A percentile compares a stretch with the other conserved stretches of the same genome.
phyloP scores from a whole-genome alignment of 73 alveolate species.

The Uronychia setigera region DNA sequence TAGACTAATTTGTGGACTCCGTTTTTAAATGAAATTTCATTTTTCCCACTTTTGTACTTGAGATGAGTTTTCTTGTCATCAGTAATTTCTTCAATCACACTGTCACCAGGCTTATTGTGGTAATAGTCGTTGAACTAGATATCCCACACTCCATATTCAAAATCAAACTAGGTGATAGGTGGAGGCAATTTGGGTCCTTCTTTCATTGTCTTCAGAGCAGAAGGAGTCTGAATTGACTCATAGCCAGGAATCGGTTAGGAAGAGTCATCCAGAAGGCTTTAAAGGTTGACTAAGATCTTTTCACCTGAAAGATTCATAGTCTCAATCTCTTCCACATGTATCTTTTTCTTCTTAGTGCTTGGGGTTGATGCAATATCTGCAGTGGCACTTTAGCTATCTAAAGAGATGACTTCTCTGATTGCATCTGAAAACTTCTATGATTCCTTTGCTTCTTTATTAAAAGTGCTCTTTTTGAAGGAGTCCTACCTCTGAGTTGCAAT shows the following conservation, averaged over 20 bases:
- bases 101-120: neutral
- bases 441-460: too few species aligned
- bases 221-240: too few species aligned
- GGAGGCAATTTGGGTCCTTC: neutral
- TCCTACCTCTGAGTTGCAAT: too few species aligned
- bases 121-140: neutral
- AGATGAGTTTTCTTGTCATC: neutral
- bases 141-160: neutral
- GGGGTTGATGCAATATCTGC: neutral
- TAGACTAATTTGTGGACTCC: slow-evolving; percentile 92
- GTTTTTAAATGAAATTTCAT: slow-evolving; percentile 50
- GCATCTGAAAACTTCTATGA: too few species aligned
- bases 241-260: neutral
- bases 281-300: neutral
- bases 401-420: neutral
- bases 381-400: neutral
- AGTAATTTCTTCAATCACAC: neutral
- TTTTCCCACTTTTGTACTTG: slow-evolving; percentile 64
- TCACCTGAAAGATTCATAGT: neutral
- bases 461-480: too few species aligned
- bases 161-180: neutral
- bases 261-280: neutral
- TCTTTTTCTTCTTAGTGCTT: neutral
- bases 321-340: neutral
- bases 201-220: too few species aligned